These are phyloP conservation scores for Ormosia emarginata DNA, from an alignment of 306 rosid species.

Conservation along the genomic window DNA sequence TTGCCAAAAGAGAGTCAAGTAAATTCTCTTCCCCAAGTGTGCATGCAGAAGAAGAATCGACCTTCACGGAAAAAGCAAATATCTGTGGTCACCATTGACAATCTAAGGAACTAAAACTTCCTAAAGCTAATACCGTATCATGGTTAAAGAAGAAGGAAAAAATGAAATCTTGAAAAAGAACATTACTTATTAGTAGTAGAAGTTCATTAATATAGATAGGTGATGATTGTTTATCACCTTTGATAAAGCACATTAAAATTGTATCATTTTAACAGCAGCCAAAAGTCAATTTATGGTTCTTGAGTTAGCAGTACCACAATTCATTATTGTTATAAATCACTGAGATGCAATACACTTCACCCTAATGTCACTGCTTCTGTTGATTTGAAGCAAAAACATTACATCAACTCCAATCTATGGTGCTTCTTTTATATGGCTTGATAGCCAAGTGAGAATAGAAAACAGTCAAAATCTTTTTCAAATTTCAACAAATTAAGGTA, in stretches of 20 bases:
- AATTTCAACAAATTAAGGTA: neutral
- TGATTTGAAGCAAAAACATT: constrained; percentile 1
- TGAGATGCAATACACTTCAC: neutral
- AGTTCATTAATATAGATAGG: neutral
- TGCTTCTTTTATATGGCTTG: neutral
- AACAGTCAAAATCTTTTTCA: neutral
- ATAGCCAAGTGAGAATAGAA: neutral
- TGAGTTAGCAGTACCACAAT: neutral
- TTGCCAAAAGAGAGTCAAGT: constrained; percentile 65
- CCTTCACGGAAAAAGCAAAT: constrained; percentile 40
- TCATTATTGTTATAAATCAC: neutral
- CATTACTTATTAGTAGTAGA: neutral
- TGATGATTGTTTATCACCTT: neutral
- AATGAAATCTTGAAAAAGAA: neutral
- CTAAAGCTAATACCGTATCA: constrained; percentile 12
- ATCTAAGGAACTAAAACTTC: constrained; percentile 11
- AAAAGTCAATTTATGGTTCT: constrained; percentile 10
- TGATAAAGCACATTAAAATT: neutral
- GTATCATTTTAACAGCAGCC: neutral
- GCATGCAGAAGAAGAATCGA: constrained; percentile 43
- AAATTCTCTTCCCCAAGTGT: constrained; percentile 43
- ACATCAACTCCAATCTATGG: neutral
- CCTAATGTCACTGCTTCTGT: neutral
- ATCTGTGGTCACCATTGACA: constrained; percentile 13
- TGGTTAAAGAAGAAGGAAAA: neutral